Percentiles rank a stretch among this genome's conserved stretches.
Evolutionary conservation across 2,329 filamentous ascomycete genomes (phyloP).

Genomic region (Trichoderma aggressivum): DNA sequence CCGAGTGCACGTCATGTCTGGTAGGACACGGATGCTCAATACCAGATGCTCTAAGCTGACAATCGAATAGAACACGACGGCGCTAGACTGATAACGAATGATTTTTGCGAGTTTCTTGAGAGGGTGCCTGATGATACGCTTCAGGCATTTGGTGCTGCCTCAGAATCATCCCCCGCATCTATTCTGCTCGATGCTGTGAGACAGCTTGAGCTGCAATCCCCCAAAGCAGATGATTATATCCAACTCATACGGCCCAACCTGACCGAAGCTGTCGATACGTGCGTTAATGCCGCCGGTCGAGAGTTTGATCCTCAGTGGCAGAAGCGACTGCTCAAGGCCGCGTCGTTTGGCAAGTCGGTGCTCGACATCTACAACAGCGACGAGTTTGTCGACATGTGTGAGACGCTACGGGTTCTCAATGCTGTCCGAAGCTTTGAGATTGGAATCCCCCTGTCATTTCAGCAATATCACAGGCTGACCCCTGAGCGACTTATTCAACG

Average conservation of each 20-base stretch:
- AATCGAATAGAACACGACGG: constrained; percentile 64
- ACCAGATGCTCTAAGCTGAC: constrained; percentile 16
- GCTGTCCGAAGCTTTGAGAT: constrained; percentile 89
- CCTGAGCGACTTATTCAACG: constrained; percentile 84
- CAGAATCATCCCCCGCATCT: constrained; percentile 83
- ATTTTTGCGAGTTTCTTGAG: constrained; percentile 96
- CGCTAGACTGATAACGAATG: constrained; percentile 84
- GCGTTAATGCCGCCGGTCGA: constrained; percentile 87
- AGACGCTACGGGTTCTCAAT: constrained; percentile 87
- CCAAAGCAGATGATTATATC: constrained; percentile 96
- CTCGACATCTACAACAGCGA: constrained; percentile 97
- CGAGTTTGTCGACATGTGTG: constrained; percentile 98
- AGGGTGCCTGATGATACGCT: constrained; percentile 84
- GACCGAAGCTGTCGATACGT: constrained; percentile 89
- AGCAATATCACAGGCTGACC: constrained; percentile 87
- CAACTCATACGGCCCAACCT: constrained; percentile 86
- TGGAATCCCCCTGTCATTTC: constrained; percentile 84
- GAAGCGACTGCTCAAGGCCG: constrained; percentile 91
- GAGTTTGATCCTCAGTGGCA: constrained; percentile 92
- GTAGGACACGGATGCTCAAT: constrained; percentile 42
- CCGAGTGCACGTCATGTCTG: constrained; percentile 82
- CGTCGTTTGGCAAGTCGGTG: constrained; percentile 96
- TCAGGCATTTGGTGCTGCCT: constrained; percentile 84
- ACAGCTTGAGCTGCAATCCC: constrained; percentile 87
- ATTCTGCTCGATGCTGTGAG: constrained; percentile 92